These are phyloP conservation scores for Podospora fimiseda DNA, from an alignment of 495 filamentous ascomycete genomes.

Conservation along the genomic window DNA sequence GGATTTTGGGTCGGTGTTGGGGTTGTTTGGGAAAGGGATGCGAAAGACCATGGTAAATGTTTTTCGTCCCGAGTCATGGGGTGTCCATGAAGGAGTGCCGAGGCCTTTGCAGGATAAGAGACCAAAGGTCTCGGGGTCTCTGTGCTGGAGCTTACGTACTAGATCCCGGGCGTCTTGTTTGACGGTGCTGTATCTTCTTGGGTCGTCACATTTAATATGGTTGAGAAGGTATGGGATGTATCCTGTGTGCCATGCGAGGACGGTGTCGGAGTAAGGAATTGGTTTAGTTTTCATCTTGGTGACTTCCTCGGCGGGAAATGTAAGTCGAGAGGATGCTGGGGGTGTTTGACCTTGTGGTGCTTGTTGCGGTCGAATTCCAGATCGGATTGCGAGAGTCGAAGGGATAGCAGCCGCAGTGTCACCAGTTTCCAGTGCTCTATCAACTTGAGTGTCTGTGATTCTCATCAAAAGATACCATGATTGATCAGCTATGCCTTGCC, in stretches of 20 bases:
- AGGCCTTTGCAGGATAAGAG: slow-evolving; percentile 46
- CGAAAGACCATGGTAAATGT: neutral
- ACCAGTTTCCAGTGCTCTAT: neutral
- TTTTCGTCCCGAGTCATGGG: neutral
- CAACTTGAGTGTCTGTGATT: neutral
- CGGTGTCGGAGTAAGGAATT: neutral
- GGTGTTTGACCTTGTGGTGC: neutral
- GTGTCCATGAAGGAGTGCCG: neutral
- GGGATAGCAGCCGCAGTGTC: neutral
- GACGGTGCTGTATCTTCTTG: neutral
- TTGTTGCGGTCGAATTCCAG: neutral
- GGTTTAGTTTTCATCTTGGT: too few relatives aligned
- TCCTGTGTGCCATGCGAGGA: neutral
- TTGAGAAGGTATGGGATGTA: neutral
- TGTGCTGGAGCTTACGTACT: slow-evolving; percentile 31
- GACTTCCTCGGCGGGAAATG: neutral
- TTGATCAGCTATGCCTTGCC: neutral
- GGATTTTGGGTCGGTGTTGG: neutral
- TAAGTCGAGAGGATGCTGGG: neutral
- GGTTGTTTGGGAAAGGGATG: too few relatives aligned
- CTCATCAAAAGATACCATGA: neutral
- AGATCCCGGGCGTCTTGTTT: slow-evolving; percentile 35
- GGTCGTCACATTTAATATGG: neutral
- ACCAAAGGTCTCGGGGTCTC: slow-evolving; percentile 39
- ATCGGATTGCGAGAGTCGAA: neutral